Base-by-base conservation (phyloP, 371 early-diverging fungal species). In the Rhizomucor miehei region DNA sequence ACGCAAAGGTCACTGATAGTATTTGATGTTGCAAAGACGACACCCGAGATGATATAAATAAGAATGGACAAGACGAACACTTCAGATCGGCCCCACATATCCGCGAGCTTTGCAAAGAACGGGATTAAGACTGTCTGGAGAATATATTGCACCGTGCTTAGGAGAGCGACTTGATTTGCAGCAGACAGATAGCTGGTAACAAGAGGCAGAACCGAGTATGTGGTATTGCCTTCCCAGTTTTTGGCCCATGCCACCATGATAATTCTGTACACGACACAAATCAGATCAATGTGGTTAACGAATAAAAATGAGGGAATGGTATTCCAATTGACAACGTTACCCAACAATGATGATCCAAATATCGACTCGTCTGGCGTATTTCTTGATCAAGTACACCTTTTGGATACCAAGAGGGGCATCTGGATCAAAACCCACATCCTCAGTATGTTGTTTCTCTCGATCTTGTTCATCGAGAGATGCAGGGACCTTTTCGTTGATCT, bases 91-190 rank as follows among this genome's bases (percentile, higher is more conserved):
- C 77, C 77, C 41, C 61, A 50, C 48, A 77, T 66, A 52, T 77
- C 77, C 2, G 75, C 65, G 14, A 72, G 54, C 45, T 77, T 77
- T n/a, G 73, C 63, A 51, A 72, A 77, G 54, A 77, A 67, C 19
- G 77, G 77, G 3, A 72, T 61, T 8, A 77, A 47, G n/a, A 66
- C 77, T 0, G 75, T 70, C 14, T 72, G 68, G 13, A 74, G 45
- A 41, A 72, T 67, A 49, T 63, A 63, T 21, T 69, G 61, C 16
- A 77, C 72, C 1, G 65, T 66, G 36, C 64, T 64, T 14, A 74
- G 57, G 17, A 74, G 37, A 23, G 60, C 57, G 16, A 54, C 21
- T 11, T 66, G 21, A 11, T 72, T 67, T 3, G 66, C 54, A 0
- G 56, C 50, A 6, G 51, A 6, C 20, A 77, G 67, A 16, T 41